Conservation (phyloP, 495 filamentous ascomycete genomes). For the Elasticomyces elasticus region DNA sequence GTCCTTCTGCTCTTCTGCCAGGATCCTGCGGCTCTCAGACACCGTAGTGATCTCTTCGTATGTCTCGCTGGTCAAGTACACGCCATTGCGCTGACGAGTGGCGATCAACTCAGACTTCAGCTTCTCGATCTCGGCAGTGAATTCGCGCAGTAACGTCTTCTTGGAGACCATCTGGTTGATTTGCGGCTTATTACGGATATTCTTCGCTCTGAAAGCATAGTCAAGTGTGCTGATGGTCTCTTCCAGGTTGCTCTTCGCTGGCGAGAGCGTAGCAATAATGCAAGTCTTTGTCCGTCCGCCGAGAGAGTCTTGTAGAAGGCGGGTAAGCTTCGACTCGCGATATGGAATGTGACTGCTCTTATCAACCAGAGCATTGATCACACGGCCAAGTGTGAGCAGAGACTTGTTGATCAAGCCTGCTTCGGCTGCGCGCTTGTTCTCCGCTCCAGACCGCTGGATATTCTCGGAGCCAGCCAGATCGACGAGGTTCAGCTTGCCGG, state of each 20-base stretch:
- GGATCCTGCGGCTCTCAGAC: conserved; percentile 83
- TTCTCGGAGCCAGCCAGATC: conserved; percentile 96
- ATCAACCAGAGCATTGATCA: conserved; percentile 96
- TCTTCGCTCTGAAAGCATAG: conserved; percentile 95
- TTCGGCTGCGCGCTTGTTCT: conserved; percentile 93
- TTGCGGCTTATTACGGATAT: conserved; percentile 96
- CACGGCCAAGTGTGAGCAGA: conserved; percentile 82
- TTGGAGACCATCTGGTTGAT: conserved; percentile 85
- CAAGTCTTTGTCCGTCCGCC: conserved; percentile 94
- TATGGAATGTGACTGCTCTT: conserved; percentile 88
- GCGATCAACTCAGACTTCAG: conserved; percentile 89
- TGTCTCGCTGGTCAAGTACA: conserved; percentile 75
- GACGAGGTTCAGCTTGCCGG: conserved; percentile 90
- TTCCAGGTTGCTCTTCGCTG: conserved; percentile 86
- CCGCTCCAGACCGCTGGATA: conserved; percentile 89
- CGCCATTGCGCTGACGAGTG: conserved; percentile 85
- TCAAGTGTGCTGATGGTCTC: conserved; percentile 97
- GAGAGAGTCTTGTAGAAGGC: conserved; percentile 89
- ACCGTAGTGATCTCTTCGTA: conserved; percentile 82
- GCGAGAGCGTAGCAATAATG: conserved; percentile 94
- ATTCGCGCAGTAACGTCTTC: conserved; percentile 79
- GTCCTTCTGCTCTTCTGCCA: conserved; percentile 82
- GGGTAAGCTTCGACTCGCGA: conserved; percentile 89
- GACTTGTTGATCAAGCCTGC: conserved; percentile 98
- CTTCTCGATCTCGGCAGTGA: conserved; percentile 87